Percentiles rank a stretch among this genome's conserved stretches.
Conservation (phyloP, 1,139 yeast species). For the Zygosaccharomyces pseudobailii region DNA sequence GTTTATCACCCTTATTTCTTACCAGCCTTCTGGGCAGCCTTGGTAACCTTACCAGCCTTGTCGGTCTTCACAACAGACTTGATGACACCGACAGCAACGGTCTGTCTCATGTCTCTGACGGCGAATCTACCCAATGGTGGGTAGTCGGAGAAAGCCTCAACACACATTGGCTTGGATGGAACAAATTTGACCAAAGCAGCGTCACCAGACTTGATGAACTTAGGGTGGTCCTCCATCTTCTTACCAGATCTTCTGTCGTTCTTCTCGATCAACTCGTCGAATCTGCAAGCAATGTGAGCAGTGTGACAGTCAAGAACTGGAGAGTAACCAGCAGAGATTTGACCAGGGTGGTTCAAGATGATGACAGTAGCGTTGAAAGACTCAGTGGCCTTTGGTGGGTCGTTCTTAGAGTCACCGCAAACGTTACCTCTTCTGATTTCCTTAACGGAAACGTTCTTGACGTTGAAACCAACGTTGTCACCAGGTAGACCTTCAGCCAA, state of each 20-base stretch:
- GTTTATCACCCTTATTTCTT: conserved; percentile 65
- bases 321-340: conserved; percentile 88
- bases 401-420: conserved; percentile 93
- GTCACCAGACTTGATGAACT: conserved; percentile 89
- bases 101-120: conserved; percentile 99
- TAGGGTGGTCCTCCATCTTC: conserved; percentile 76
- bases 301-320: conserved; percentile 95
- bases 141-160: conserved; percentile 94
- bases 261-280: conserved; percentile 79
- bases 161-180: conserved; percentile 97
- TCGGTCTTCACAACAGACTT: conserved; percentile 95
- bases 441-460: conserved; percentile 90
- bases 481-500: conserved; percentile 83
- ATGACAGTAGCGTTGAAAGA: conserved; percentile 88
- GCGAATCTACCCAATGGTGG: conserved; percentile 99
- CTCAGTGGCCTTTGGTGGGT: conserved; percentile 79
- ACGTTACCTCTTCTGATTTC: conserved; percentile 95
- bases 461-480: conserved; percentile 95
- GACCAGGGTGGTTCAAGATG: conserved; percentile 92
- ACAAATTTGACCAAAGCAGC: conserved; percentile 89
- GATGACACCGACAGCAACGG: conserved; percentile 99
- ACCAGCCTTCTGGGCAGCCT: conserved; percentile 98
- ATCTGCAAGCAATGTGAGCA: conserved; percentile 91
- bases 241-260: conserved; percentile 94
- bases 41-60: conserved; percentile 97